Conservation (phyloP, 2,329 filamentous ascomycete genomes). For the Emericellopsis cladophorae region DNA sequence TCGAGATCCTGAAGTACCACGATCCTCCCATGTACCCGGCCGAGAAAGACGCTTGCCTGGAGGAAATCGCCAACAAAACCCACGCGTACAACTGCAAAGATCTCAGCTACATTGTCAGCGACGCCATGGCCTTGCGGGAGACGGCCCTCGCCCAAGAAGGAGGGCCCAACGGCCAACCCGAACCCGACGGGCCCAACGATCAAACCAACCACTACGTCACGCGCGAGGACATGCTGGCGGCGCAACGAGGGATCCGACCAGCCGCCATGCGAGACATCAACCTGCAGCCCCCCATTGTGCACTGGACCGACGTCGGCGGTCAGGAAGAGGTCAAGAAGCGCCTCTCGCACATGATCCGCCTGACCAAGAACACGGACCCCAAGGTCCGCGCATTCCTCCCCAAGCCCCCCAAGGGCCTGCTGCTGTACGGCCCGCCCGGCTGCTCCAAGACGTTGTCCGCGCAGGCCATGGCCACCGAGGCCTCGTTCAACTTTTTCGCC, state of each 20-base stretch:
- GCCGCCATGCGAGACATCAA: conserved; percentile 85
- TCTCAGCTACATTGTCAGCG: conserved; percentile 47
- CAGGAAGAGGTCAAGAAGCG: conserved; percentile 61
- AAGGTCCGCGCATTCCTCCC: conserved; percentile 22
- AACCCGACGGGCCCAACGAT: background rate
- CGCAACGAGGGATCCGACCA: conserved; percentile 58
- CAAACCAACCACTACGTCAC: conserved; percentile 14
- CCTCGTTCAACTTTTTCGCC: conserved; percentile 83
- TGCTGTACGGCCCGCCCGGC: conserved; percentile 85
- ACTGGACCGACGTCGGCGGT: conserved; percentile 81
- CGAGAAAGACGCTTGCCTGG: conserved; percentile 37
- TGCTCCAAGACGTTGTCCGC: conserved; percentile 92
- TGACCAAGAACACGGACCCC: conserved; percentile 19
- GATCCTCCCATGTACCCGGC: conserved; percentile 31
- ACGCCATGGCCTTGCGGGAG: conserved; percentile 12
- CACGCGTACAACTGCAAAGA: conserved; percentile 82
- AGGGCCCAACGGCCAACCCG: background rate
- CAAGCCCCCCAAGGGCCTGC: conserved; percentile 63
- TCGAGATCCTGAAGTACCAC: conserved; percentile 59
- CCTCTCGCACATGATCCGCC: conserved; percentile 37
- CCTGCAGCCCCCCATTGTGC: conserved; percentile 73
- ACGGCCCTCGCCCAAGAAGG: conserved; percentile 2
- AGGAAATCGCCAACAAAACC: conserved; percentile 57
- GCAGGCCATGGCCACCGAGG: conserved; percentile 82
- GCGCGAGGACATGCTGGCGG: conserved; percentile 45